Conservation (phyloP, 108 stramenopile species). For the Asterionellopsis glacialis region DNA sequence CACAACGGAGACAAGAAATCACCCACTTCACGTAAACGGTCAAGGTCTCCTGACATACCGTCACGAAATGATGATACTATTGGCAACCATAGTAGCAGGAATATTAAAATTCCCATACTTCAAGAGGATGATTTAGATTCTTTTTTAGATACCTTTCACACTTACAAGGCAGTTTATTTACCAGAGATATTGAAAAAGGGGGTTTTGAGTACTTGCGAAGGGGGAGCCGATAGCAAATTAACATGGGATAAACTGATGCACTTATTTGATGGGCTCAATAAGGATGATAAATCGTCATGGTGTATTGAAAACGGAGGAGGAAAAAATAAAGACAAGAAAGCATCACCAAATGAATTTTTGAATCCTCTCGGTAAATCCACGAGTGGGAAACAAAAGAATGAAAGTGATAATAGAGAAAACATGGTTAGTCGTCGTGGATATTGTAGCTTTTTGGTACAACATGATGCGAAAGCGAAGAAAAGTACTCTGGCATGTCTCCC, state of each 20-base stretch:
- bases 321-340: conserved; percentile 7
- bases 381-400: neutral
- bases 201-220: neutral
- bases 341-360: conserved; percentile 23
- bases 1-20: too few species aligned
- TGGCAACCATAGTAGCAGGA: too few species aligned
- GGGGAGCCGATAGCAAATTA: neutral
- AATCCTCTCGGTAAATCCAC: neutral
- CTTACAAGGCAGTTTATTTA: neutral
- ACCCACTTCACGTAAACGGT: too few species aligned
- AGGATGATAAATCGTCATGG: conserved; percentile 55
- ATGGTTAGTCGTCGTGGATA: conserved; percentile 32
- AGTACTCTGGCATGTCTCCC: conserved; percentile 39
- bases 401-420: neutral
- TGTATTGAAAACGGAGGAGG: conserved; percentile 51
- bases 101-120: too few species aligned
- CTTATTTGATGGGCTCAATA: conserved; percentile 38
- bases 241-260: neutral
- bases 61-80: too few species aligned
- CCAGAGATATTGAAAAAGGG: neutral
- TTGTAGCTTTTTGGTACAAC: conserved; percentile 80
- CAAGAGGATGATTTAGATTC: too few species aligned
- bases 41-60: too few species aligned
- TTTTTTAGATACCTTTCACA: neutral
- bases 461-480: conserved; percentile 32